Evolutionary conservation across 495 filamentous ascomycete species (phyloP).

Genomic region (Choiromyces venosus): DNA sequence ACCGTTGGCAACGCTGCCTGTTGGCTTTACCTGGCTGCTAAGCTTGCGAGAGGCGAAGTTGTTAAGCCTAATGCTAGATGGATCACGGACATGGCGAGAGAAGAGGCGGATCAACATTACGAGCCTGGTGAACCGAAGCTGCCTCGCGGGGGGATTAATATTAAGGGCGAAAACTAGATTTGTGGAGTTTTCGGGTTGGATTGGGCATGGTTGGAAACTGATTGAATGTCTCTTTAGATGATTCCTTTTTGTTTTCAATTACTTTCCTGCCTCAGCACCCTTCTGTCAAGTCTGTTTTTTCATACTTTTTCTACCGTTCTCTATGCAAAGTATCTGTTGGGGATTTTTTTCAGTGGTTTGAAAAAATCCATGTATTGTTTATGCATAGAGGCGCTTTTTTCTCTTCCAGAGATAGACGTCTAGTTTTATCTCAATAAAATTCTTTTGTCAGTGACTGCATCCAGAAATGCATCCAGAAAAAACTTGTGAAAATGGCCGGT

Average conservation of each 20-base stretch:
- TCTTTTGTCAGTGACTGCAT: background rate
- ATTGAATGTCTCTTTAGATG: background rate
- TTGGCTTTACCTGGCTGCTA: conserved; percentile 72
- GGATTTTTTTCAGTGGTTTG: background rate
- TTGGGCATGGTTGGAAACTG: background rate
- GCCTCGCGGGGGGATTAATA: conserved; percentile 30
- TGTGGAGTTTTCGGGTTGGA: background rate
- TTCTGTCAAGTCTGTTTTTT: background rate
- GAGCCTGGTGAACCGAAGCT: conserved; percentile 58
- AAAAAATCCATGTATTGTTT: background rate
- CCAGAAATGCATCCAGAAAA: background rate
- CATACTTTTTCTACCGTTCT: background rate
- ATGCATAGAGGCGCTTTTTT: background rate
- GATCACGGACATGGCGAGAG: conserved; percentile 75
- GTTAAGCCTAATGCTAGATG: conserved; percentile 54
- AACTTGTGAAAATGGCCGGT: background rate
- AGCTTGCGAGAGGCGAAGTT: conserved; percentile 51
- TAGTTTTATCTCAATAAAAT: background rate
- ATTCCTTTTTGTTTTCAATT: background rate
- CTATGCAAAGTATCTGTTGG: background rate
- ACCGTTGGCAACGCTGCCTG: conserved; percentile 73
- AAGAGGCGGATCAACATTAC: conserved; percentile 58
- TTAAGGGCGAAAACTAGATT: conserved; percentile 12
- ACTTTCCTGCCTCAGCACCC: background rate
- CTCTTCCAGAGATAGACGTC: background rate